A percentile compares a stretch with the other conserved stretches of the same genome.
Evolutionary conservation across 2,329 filamentous ascomycete species (phyloP).

Genomic region (Hymenoscyphus fructigenus): DNA sequence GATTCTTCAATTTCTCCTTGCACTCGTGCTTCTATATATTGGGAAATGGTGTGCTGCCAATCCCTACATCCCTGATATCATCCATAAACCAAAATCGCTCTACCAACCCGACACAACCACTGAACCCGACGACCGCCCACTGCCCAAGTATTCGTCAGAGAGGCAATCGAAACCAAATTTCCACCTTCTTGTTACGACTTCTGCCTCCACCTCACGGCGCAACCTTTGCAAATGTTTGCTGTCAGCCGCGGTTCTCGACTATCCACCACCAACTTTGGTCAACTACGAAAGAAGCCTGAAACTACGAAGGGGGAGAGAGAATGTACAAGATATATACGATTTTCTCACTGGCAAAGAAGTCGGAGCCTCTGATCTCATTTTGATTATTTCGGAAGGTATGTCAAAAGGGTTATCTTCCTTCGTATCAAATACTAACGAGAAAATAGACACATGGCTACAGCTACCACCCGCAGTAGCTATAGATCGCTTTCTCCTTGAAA

Average conservation of each 20-base stretch:
- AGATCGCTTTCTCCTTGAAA: constrained; percentile 50
- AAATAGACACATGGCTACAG: constrained; percentile 51
- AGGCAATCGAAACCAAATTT: constrained; percentile 41
- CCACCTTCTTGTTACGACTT: constrained; percentile 50
- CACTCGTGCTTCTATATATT: not conserved
- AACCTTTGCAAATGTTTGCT: constrained; percentile 57
- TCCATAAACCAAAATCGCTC: constrained; percentile 19
- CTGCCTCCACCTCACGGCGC: constrained; percentile 41
- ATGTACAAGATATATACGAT: constrained; percentile 33
- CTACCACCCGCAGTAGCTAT: constrained; percentile 56
- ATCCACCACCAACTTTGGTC: constrained; percentile 56
- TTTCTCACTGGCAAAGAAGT: constrained; percentile 49
- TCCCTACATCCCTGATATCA: not conserved
- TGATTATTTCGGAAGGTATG: constrained; percentile 48
- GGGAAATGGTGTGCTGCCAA: not conserved
- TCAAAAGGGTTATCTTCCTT: no score
- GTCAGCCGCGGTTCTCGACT: constrained; percentile 57
- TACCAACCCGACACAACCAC: no score
- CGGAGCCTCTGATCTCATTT: constrained; percentile 52
- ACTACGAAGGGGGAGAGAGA: constrained; percentile 7
- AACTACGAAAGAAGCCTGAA: constrained; percentile 33
- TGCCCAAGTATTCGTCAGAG: constrained; percentile 11
- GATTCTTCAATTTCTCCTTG: not conserved
- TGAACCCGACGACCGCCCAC: constrained; percentile 17
- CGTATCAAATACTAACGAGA: not conserved